Evolutionary conservation across 2,329 filamentous ascomycete genomes (phyloP).

Genomic region (Penicillium polonicum): DNA sequence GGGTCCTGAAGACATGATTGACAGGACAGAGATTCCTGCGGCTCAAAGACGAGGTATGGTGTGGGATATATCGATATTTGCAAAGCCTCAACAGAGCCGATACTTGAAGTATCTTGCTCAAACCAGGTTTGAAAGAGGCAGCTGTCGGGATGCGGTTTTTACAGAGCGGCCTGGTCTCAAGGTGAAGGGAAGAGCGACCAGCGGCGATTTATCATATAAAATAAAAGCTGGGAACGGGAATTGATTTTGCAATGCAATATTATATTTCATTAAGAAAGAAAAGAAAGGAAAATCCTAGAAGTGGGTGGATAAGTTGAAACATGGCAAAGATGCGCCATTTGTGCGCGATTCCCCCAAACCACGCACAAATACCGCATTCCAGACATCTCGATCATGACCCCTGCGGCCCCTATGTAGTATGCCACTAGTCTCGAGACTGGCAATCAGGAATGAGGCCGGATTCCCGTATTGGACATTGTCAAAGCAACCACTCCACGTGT

Average conservation of each 20-base stretch:
- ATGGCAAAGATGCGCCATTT: constrained; percentile 32
- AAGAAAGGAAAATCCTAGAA: constrained; percentile 18
- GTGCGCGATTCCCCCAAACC: constrained; percentile 28
- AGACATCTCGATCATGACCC: constrained; percentile 14
- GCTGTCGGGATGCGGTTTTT: neutral
- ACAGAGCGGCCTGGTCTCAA: neutral
- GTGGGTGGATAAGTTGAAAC: constrained; percentile 9
- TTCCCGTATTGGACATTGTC: neutral
- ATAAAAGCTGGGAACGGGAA: neutral
- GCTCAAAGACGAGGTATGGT: neutral
- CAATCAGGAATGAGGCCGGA: constrained; percentile 9
- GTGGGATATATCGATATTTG: neutral
- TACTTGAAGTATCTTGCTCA: neutral
- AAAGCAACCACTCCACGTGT: constrained; percentile 2
- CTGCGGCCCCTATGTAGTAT: constrained; percentile 13
- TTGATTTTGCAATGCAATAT: neutral
- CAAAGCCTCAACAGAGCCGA: neutral
- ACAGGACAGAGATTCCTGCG: neutral
- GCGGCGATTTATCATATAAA: neutral
- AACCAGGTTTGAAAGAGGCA: neutral
- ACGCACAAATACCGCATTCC: constrained; percentile 41
- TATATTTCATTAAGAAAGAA: constrained; percentile 5
- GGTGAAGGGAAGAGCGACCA: neutral
- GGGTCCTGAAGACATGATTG: constrained; percentile 19
- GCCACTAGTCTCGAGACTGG: neutral